phyloP scores from a whole-genome alignment of 176 grass and related monocot genomes.

The Eremochloa ophiuroides region DNA sequence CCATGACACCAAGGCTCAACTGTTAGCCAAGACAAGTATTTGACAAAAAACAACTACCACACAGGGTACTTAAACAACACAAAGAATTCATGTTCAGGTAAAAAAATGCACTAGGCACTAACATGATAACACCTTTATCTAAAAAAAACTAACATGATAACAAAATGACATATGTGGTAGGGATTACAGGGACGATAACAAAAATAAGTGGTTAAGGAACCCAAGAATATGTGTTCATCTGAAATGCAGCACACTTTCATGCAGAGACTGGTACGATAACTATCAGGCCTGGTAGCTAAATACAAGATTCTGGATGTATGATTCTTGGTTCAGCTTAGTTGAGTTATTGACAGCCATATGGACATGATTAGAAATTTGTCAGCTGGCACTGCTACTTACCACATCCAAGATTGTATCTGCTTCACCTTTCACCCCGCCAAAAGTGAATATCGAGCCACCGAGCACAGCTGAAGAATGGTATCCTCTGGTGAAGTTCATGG shows the following conservation, averaged over 20 bases:
- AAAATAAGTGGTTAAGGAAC: too few species aligned
- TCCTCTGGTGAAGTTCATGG: conserved; percentile 66
- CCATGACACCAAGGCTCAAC: background rate
- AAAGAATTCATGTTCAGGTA: background rate
- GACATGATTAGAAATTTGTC: background rate
- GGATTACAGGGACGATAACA: too few species aligned
- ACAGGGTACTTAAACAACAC: background rate
- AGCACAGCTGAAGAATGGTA: conserved; percentile 68
- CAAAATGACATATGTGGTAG: too few species aligned
- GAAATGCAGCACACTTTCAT: too few species aligned
- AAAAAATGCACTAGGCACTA: too few species aligned
- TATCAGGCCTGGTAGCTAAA: background rate
- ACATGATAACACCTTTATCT: too few species aligned
- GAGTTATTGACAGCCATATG: background rate
- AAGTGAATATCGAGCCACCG: conserved; percentile 47
- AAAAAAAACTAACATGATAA: too few species aligned
- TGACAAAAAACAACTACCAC: too few species aligned
- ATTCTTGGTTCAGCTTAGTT: background rate
- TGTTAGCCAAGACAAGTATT: background rate
- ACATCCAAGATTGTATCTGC: conserved; percentile 59
- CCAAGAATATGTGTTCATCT: too few species aligned
- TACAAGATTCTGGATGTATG: background rate
- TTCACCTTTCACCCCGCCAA: conserved; percentile 56
- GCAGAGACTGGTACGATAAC: too few species aligned
- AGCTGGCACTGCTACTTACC: conserved; percentile 29